phyloP scores from a whole-genome alignment of 805 yeast genomes.

The Saturnispora galanensis region DNA sequence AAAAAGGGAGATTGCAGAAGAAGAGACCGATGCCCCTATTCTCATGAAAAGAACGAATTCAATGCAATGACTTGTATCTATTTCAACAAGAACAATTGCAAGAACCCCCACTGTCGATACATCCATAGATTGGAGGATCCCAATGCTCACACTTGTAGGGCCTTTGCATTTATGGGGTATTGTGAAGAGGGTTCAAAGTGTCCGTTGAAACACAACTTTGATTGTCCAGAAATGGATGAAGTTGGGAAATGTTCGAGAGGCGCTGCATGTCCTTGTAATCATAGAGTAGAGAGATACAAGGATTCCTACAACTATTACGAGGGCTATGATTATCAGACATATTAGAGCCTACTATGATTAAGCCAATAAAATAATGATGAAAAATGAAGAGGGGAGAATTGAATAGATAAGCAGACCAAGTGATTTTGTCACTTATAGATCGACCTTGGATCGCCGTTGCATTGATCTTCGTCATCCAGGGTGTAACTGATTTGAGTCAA shows the following conservation, averaged over 20 bases:
- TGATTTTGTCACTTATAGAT: too few relatives aligned
- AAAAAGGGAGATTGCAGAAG: constrained; percentile 38
- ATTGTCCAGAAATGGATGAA: constrained; percentile 66
- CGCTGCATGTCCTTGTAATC: constrained; percentile 39
- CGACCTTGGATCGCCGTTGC: too few relatives aligned
- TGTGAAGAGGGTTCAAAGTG: constrained; percentile 56
- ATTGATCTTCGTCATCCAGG: too few relatives aligned
- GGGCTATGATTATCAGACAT: too few relatives aligned
- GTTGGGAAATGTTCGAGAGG: constrained; percentile 50
- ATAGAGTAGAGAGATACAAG: constrained; percentile 18
- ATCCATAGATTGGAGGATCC: constrained; percentile 34
- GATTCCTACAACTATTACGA: too few relatives aligned
- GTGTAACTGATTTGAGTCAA: too few relatives aligned
- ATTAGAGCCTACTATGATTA: too few relatives aligned
- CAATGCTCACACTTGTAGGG: constrained; percentile 36
- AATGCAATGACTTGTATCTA: constrained; percentile 54
- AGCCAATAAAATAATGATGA: too few relatives aligned
- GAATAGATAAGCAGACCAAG: too few relatives aligned
- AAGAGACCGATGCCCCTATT: constrained; percentile 36
- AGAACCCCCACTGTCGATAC: constrained; percentile 40
- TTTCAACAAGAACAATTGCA: constrained; percentile 38
- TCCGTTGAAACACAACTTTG: constrained; percentile 43
- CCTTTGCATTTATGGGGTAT: constrained; percentile 59
- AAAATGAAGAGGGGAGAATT: too few relatives aligned
- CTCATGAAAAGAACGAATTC: constrained; percentile 48